These are phyloP conservation scores for Breynia disticha DNA, from an alignment of 441 rosid genomes.

Conservation along the genomic window DNA sequence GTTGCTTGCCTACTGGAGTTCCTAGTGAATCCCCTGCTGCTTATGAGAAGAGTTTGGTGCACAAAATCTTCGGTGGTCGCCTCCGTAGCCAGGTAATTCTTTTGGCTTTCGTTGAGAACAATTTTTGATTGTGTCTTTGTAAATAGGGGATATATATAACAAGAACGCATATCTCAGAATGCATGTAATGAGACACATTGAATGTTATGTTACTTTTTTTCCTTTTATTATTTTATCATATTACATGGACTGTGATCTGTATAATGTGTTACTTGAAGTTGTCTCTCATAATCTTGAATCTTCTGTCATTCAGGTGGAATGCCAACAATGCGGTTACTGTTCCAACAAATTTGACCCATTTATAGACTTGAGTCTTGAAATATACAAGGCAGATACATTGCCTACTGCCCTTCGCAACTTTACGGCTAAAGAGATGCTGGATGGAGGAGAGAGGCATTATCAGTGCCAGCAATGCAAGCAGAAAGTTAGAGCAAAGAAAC, in stretches of 20 bases:
- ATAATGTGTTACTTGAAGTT: too few species aligned
- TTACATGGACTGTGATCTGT: too few species aligned
- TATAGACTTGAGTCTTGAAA: slow-evolving; percentile 85
- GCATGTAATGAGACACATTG: too few species aligned
- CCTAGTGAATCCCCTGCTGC: slow-evolving; percentile 87
- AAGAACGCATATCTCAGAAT: too few species aligned
- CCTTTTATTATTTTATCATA: too few species aligned
- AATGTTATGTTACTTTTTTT: too few species aligned
- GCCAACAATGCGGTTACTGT: slow-evolving; percentile 67
- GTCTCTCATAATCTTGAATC: too few species aligned
- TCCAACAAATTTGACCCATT: slow-evolving; percentile 90
- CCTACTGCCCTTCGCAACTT: slow-evolving; percentile 61
- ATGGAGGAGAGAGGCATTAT: slow-evolving; percentile 85
- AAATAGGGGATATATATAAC: too few species aligned
- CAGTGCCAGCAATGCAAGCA: slow-evolving; percentile 82
- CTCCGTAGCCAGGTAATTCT: slow-evolving; percentile 76
- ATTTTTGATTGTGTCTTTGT: too few species aligned
- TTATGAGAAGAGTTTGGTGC: slow-evolving; percentile 87
- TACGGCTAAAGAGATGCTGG: slow-evolving; percentile 67
- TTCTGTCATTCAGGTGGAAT: slow-evolving; percentile 71
- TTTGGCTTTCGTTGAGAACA: neutral
- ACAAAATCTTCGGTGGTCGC: slow-evolving; percentile 91
- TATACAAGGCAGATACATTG: slow-evolving; percentile 71
- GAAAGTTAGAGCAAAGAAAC: slow-evolving; percentile 76
- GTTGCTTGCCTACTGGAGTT: slow-evolving; percentile 94